Evolutionary conservation across 2,329 filamentous ascomycete genomes (phyloP).

Genomic region (Colletotrichum paranaense): DNA sequence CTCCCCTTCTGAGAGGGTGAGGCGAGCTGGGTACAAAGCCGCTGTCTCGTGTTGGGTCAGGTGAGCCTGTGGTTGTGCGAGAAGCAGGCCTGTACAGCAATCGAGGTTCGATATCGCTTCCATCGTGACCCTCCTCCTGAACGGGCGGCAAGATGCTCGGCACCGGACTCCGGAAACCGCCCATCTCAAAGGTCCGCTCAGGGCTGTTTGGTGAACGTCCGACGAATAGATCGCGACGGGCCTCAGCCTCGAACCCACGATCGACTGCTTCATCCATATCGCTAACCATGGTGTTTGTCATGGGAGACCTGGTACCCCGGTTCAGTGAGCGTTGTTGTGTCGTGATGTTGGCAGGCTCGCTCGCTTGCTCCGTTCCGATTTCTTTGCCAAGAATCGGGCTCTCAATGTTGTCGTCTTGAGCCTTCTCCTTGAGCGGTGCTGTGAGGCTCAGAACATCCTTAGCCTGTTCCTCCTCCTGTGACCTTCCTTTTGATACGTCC

Average conservation of each 20-base stretch:
- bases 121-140: constrained; percentile 61
- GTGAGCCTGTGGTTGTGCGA: constrained; percentile 39
- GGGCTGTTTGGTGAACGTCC: constrained; percentile 27
- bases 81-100: constrained; percentile 29
- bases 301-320: not conserved
- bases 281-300: constrained; percentile 20
- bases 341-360: not conserved
- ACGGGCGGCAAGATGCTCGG: constrained; percentile 62
- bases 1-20: constrained; percentile 48
- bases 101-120: constrained; percentile 48
- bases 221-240: constrained; percentile 38
- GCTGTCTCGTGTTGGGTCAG: constrained; percentile 61
- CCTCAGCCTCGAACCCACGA: constrained; percentile 43
- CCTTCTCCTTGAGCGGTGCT: constrained; percentile 36
- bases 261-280: constrained; percentile 36
- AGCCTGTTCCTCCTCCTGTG: constrained; percentile 1
- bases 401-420: constrained; percentile 46
- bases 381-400: constrained; percentile 51
- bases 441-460: constrained; percentile 30
- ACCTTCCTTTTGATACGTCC: not conserved
- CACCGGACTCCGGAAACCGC: constrained; percentile 55
- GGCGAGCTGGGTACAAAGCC: constrained; percentile 60
- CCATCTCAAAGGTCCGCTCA: constrained; percentile 33
- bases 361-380: not conserved
- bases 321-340: constrained; percentile 1